Conservation (phyloP, 169 alveolate species). For the Cryptosporidium sp. region DNA sequence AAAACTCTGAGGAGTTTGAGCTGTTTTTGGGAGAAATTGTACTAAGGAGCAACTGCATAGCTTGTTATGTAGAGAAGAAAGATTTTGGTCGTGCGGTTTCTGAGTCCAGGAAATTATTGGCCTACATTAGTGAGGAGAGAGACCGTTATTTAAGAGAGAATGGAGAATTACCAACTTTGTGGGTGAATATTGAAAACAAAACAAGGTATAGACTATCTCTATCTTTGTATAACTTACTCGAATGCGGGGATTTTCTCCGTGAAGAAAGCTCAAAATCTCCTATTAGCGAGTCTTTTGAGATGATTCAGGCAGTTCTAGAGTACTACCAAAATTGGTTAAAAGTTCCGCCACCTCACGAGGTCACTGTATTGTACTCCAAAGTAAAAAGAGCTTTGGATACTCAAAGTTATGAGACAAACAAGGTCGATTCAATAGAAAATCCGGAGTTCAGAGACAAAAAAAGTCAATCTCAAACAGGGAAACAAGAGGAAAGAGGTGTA, state of each 20-base stretch:
- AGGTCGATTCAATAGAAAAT: not conserved
- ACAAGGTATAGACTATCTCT: conserved; percentile 48
- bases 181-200: conserved; percentile 34
- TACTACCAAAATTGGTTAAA: conserved; percentile 12
- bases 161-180: conserved; percentile 11
- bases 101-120: conserved; percentile 24
- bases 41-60: conserved; percentile 36
- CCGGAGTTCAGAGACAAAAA: not conserved
- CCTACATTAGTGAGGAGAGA: not conserved
- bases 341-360: conserved; percentile 34
- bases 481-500: not conserved
- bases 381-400: not conserved
- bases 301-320: not conserved
- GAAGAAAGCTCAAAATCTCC: not conserved
- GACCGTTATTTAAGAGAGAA: not conserved
- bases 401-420: not conserved
- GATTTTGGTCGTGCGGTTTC: not conserved
- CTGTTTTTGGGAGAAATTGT: not conserved
- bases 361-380: not conserved
- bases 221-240: not conserved
- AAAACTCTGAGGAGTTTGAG: not conserved
- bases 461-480: not conserved
- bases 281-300: conserved; percentile 41
- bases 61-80: conserved; percentile 44
- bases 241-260: not conserved